These are phyloP conservation scores for Ceratobasidium sp. DNA, from an alignment of 1,284 basidiomycete genomes.

Conservation along the genomic window DNA sequence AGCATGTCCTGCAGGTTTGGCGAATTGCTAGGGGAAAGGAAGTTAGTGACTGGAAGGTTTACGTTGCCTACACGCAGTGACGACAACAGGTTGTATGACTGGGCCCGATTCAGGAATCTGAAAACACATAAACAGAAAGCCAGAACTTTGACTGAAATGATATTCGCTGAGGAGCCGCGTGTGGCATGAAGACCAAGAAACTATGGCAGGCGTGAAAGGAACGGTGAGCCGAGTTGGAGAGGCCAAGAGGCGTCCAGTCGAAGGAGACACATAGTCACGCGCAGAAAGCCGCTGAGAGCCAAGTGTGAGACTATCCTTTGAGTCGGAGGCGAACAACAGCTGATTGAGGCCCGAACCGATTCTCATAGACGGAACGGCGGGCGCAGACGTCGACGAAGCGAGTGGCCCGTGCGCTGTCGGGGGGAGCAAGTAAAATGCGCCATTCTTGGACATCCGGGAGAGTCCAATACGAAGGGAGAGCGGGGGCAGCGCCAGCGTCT, in stretches of 20 bases:
- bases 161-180: slow-evolving; percentile 19
- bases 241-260: slow-evolving; percentile 22
- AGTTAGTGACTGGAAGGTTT: slow-evolving; percentile 9
- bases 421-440: background rate
- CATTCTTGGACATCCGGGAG: slow-evolving; percentile 26
- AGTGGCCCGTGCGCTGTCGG: background rate
- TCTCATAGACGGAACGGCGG: slow-evolving; percentile 26
- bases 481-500: background rate
- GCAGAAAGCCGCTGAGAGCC: slow-evolving; percentile 7
- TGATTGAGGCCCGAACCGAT: slow-evolving; percentile 33
- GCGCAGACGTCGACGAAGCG: slow-evolving; percentile 24
- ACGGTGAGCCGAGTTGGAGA: slow-evolving; percentile 9
- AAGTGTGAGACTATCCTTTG: slow-evolving; percentile 1
- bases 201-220: slow-evolving; percentile 25
- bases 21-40: background rate
- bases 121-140: background rate
- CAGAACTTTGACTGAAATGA: background rate
- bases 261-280: slow-evolving; percentile 9
- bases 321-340: slow-evolving; percentile 38
- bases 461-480: slow-evolving; percentile 37
- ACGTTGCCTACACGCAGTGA: slow-evolving; percentile 38
- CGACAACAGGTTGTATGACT: slow-evolving; percentile 4
- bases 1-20: background rate
- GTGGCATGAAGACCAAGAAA: slow-evolving; percentile 30
- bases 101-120: slow-evolving; percentile 12